phyloP scores from a whole-genome alignment of 805 yeast genomes.

The Hanseniaspora clermontiae region DNA sequence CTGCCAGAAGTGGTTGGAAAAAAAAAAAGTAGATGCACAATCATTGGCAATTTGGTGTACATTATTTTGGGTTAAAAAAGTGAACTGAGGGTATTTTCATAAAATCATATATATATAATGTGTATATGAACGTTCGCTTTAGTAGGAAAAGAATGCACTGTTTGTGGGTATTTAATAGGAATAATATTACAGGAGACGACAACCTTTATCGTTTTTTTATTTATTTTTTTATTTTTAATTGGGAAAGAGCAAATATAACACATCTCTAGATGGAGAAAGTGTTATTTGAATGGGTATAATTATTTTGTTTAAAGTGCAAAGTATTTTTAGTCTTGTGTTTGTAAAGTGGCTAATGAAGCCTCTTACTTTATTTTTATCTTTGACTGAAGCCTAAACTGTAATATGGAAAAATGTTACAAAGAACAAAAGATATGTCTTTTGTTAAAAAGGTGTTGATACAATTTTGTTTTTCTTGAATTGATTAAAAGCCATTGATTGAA shows the following conservation, averaged over 20 bases:
- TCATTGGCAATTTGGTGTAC: too few species aligned
- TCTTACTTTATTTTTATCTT: too few species aligned
- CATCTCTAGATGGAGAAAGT: background rate
- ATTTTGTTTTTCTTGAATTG: too few species aligned
- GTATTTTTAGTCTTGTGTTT: background rate
- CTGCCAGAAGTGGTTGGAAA: too few species aligned
- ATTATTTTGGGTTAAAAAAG: too few species aligned
- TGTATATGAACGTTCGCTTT: too few species aligned
- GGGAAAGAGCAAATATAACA: background rate
- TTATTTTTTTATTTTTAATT: background rate
- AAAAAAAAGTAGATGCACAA: too few species aligned
- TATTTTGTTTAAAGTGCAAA: background rate
- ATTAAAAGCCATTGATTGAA: too few species aligned
- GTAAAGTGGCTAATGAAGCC: background rate
- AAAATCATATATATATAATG: background rate
- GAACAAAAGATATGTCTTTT: background rate
- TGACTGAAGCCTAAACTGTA: background rate
- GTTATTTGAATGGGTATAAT: background rate
- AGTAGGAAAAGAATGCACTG: background rate
- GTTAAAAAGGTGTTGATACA: too few species aligned
- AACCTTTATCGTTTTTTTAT: background rate
- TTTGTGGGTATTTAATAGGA: conserved; percentile 6
- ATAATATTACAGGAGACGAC: conserved; percentile 4
- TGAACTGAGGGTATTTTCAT: too few species aligned
- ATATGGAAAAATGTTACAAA: background rate